Percentiles rank a stretch among this genome's conserved stretches.
Conservation (phyloP, 1,284 basidiomycete species). For the Tilletiopsis washingtonensis region DNA sequence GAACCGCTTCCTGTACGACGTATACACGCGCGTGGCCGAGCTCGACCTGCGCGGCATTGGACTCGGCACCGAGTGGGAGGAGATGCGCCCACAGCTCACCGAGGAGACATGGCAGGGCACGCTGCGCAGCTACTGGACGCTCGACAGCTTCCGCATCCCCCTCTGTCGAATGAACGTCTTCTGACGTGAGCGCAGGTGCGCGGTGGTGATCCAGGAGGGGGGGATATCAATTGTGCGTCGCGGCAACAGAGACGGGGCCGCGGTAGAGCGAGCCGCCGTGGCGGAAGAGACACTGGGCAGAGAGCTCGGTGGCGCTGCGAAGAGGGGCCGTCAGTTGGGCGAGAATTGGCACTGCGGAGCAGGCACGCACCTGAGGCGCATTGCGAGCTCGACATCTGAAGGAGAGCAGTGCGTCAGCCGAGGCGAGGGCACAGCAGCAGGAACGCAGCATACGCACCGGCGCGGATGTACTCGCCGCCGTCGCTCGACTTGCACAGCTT, state of each 20-base stretch:
- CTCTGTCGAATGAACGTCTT: neutral
- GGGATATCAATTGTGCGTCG: constrained; percentile 9
- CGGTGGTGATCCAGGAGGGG: no score
- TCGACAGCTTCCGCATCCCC: constrained; percentile 17
- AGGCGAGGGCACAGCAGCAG: no score
- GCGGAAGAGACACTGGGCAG: neutral
- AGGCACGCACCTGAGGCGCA: constrained; percentile 7
- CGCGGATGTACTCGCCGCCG: constrained; percentile 8
- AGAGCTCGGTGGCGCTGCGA: neutral
- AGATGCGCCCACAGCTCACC: constrained; percentile 55
- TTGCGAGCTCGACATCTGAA: constrained; percentile 9
- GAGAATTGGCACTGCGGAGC: neutral
- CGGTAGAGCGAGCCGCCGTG: constrained; percentile 9
- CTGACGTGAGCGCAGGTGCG: neutral
- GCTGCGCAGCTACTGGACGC: constrained; percentile 35
- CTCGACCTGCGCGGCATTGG: constrained; percentile 77
- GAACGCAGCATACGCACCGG: no score
- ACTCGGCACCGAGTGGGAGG: constrained; percentile 63
- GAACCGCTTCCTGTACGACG: constrained; percentile 62
- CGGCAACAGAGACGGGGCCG: constrained; percentile 10
- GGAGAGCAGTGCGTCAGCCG: no score
- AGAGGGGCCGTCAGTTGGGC: neutral
- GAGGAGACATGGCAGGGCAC: constrained; percentile 42
- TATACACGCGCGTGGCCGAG: constrained; percentile 78
- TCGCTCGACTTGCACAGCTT: constrained; percentile 5